Conservation (phyloP, 2,329 filamentous ascomycete genomes). For the Colletotrichum gloeosporioides region DNA sequence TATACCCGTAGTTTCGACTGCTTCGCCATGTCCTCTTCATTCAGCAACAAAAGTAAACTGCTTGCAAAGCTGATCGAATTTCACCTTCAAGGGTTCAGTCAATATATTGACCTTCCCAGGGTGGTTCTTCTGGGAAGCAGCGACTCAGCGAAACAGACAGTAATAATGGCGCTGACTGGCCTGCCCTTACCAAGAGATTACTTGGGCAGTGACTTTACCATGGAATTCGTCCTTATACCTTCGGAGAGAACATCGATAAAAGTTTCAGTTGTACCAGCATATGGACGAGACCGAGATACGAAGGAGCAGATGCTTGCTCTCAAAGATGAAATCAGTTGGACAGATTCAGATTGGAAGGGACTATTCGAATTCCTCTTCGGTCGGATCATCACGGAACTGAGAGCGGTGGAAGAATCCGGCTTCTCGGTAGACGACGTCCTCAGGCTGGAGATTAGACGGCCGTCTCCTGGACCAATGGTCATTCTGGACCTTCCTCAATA, state of each 20-base stretch:
- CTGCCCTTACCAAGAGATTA: background rate
- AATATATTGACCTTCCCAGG: background rate
- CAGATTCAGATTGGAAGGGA: no score
- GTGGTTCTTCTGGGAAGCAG: background rate
- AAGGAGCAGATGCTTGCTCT: background rate
- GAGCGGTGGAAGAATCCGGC: background rate
- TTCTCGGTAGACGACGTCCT: background rate
- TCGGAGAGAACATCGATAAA: background rate
- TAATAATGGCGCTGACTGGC: background rate
- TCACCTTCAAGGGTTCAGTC: background rate
- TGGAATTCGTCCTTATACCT: background rate
- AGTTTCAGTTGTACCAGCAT: background rate
- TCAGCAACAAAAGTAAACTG: no score
- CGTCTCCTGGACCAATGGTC: background rate
- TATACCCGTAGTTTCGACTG: no score
- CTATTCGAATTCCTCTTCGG: no score
- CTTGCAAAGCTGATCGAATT: no score
- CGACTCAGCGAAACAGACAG: background rate
- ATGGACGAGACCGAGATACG: no score
- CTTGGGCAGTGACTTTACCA: background rate
- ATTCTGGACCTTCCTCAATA: background rate
- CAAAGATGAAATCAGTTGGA: no score
- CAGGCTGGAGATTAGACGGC: background rate
- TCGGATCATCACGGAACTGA: background rate
- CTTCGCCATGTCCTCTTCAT: no score